Evolutionary conservation across 495 filamentous ascomycete genomes (phyloP), one percentile per base, ranked within the genome.

Genomic region (Xylaria acuta): DNA sequence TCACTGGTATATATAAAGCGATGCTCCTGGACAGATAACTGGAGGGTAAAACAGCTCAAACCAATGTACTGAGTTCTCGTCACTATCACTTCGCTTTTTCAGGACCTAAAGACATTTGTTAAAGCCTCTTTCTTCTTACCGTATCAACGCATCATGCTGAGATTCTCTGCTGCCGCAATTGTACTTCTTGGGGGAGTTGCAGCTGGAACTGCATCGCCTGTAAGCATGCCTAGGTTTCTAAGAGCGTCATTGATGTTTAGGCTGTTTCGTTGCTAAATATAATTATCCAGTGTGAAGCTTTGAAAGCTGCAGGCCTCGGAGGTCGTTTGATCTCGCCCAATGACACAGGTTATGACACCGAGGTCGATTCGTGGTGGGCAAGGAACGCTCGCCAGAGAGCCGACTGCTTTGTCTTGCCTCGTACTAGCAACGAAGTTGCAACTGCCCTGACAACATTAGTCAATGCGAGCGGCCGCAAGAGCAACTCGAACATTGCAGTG

Each of bases 401-500:
- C 7, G 72, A 75, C 40, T 86, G 84, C 67, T 73, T 85, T 43
- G 77, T 84, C 68, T 72, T 80, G 34, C 84, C 84, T 1, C 73
- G 72, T 0, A 80, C 36, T 20, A 69, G 79, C 6, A 20, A 73
- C 2, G 79, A 84, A 36, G 83, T 87, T 11, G 81, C 84, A 1
- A 71, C 73, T 2, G 78, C 79, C 0, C 56, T 87, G 14, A 74
- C 73, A n/a, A 70, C 80, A 0, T 49, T 82, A 34, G 65, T 72
- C 22, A 70, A 75, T 16, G 72, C 72, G 45, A 71, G 74, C 22
- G 59, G 84, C 41, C 83, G 84, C 40, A 70, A 71, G 5, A 70
- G 76, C 7, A 75, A 80, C 47, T 84, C 81, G 73, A 75, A 79
- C 30, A 83, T 88, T 63, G 86, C 85, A 43, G 76, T 89, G 5